Conservation (phyloP, 495 filamentous ascomycete species). For the Penicillium flavigenum region DNA sequence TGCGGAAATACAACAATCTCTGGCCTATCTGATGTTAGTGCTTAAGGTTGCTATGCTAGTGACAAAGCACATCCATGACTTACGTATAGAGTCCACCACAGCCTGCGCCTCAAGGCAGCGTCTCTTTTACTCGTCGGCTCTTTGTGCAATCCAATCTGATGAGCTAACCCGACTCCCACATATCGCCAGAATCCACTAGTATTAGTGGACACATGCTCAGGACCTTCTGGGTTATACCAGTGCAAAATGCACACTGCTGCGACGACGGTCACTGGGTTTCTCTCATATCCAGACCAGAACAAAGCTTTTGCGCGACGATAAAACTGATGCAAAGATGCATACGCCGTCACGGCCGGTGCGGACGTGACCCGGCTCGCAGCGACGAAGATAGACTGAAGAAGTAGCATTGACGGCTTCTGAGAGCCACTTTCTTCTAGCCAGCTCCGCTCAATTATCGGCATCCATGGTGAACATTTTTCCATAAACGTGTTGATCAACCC, state of each 20-base stretch:
- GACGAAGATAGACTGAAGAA: constrained; percentile 29
- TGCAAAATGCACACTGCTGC: constrained; percentile 30
- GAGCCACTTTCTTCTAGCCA: constrained; percentile 25
- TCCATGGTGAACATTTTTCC: constrained; percentile 28
- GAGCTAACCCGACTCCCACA: constrained; percentile 28
- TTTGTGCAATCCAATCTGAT: constrained; percentile 31
- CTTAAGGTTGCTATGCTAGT: too few relatives aligned
- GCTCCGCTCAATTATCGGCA: constrained; percentile 29
- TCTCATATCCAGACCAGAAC: constrained; percentile 31
- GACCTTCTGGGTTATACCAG: constrained; percentile 31
- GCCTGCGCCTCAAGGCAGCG: constrained; percentile 22
- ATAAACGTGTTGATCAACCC: constrained; percentile 31
- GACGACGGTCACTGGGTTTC: constrained; percentile 27
- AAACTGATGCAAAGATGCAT: constrained; percentile 27
- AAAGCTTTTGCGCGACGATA: constrained; percentile 29
- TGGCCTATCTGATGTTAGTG: constrained; percentile 18
- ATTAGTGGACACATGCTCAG: constrained; percentile 30
- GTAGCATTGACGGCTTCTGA: constrained; percentile 24
- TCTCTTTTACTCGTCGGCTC: constrained; percentile 20
- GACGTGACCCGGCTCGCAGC: constrained; percentile 29
- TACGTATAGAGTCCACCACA: constrained; percentile 34
- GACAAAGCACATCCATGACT: background rate
- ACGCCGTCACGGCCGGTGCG: constrained; percentile 25
- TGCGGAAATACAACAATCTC: constrained; percentile 31
- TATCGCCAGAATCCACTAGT: constrained; percentile 32